These are phyloP conservation scores for Camellia granthamiana DNA, from an alignment of 148 eudicot genomes.

Conservation along the genomic window DNA sequence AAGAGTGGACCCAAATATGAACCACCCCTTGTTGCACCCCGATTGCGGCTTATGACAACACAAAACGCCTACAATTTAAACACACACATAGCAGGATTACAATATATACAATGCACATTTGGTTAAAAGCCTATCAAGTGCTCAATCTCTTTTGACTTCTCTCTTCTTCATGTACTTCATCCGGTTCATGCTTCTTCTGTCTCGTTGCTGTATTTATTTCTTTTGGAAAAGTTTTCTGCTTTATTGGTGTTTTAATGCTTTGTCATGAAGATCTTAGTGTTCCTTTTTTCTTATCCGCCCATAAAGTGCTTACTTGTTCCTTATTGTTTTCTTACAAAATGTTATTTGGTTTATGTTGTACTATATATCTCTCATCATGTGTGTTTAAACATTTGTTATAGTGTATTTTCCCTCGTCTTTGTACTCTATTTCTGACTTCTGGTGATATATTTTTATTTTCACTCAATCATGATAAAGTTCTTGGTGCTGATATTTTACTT, in stretches of 20 bases:
- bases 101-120: too few species aligned
- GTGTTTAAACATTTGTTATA: background rate
- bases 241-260: background rate
- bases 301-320: background rate
- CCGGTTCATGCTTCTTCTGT: background rate
- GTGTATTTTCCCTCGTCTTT: constrained; percentile 1
- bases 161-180: too few species aligned
- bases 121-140: too few species aligned
- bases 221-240: background rate
- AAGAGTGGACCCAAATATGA: too few species aligned
- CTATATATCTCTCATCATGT: background rate
- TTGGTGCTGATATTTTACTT: constrained; percentile 14
- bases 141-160: too few species aligned
- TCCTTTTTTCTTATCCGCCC: too few species aligned
- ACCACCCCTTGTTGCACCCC: too few species aligned
- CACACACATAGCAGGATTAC: too few species aligned
- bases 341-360: background rate
- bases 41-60: too few species aligned
- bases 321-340: background rate
- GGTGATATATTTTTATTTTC: background rate
- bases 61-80: too few species aligned
- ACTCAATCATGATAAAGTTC: constrained; percentile 2
- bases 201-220: background rate
- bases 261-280: background rate
- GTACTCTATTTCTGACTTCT: background rate